Conservation (phyloP, 176 grass and related monocot species). For the Pontederia paniculata region DNA sequence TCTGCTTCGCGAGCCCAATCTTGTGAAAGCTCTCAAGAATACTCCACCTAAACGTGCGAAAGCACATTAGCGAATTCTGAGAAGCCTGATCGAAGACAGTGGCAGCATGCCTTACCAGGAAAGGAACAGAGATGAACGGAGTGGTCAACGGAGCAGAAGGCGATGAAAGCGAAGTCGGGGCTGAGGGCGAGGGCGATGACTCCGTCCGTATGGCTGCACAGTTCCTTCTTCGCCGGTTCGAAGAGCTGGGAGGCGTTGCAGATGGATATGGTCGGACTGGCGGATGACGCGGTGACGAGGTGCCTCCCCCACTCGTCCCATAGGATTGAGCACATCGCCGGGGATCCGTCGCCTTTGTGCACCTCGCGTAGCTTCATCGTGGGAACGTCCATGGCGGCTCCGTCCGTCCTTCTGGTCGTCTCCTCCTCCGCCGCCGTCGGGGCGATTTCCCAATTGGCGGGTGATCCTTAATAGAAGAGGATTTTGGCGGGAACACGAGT, state of each 20-base stretch:
- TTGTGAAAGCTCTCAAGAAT: slow-evolving; percentile 66
- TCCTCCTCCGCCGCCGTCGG: neutral
- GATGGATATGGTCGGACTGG: slow-evolving; percentile 47
- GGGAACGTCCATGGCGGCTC: slow-evolving; percentile 43
- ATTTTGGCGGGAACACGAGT: slow-evolving; percentile 4
- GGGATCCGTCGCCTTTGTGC: slow-evolving; percentile 40
- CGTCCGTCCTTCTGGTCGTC: too few species aligned
- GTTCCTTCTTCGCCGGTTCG: slow-evolving; percentile 6
- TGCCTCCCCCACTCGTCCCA: slow-evolving; percentile 42
- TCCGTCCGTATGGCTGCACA: slow-evolving; percentile 67
- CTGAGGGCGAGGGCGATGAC: slow-evolving; percentile 71
- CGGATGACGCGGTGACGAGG: slow-evolving; percentile 52
- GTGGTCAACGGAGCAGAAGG: slow-evolving; percentile 74
- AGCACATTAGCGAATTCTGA: neutral
- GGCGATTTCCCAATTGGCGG: neutral
- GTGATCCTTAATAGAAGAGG: neutral
- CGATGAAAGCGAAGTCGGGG: slow-evolving; percentile 38
- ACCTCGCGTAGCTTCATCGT: slow-evolving; percentile 71
- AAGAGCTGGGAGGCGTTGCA: slow-evolving; percentile 31
- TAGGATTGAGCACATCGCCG: slow-evolving; percentile 46
- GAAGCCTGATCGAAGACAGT: neutral
- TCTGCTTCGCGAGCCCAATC: slow-evolving; percentile 72
- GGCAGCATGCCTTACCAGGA: slow-evolving; percentile 36
- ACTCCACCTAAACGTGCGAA: slow-evolving; percentile 33
- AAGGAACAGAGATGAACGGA: slow-evolving; percentile 78